phyloP scores from a whole-genome alignment of 805 yeast species.

The Sugiyamaella valdiviana region DNA sequence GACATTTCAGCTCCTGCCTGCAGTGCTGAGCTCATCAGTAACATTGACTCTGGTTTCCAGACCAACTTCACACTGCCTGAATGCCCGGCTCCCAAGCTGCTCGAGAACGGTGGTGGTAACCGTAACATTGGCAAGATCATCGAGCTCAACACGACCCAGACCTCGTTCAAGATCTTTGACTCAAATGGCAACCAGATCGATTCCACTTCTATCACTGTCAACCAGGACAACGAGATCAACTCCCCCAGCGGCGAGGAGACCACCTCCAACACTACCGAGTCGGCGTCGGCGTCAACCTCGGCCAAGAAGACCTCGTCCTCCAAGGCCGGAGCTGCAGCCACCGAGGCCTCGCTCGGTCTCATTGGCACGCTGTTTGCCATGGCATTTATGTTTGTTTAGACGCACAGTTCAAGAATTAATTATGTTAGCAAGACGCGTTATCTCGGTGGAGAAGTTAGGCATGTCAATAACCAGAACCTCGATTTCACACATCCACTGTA shows the following conservation, averaged over 20 bases:
- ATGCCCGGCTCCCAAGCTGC: conserved; percentile 34
- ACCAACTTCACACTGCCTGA: conserved; percentile 30
- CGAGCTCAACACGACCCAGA: conserved; percentile 21
- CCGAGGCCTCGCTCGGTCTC: conserved; percentile 11
- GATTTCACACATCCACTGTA: no score
- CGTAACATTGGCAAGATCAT: conserved; percentile 33
- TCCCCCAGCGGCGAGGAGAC: conserved; percentile 15
- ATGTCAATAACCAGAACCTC: no score
- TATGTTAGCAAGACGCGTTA: no score
- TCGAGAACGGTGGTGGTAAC: conserved; percentile 36
- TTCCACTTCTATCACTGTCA: conserved; percentile 24
- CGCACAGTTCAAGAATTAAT: no score
- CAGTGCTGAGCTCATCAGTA: conserved; percentile 20
- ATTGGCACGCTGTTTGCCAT: conserved; percentile 16
- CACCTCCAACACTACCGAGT: conserved; percentile 12
- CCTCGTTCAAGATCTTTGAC: conserved; percentile 29
- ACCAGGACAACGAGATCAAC: conserved; percentile 23
- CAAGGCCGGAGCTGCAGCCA: conserved; percentile 13
- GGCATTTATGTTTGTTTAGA: conserved; percentile 12
- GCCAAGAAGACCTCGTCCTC: conserved; percentile 17
- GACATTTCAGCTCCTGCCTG: conserved; percentile 26
- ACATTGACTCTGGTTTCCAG: conserved; percentile 25
- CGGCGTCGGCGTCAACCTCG: conserved; percentile 15
- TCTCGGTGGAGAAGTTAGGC: no score
- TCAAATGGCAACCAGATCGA: conserved; percentile 25